Conservation (phyloP, 129 eudicot genomes). For the Centella asiatica region DNA sequence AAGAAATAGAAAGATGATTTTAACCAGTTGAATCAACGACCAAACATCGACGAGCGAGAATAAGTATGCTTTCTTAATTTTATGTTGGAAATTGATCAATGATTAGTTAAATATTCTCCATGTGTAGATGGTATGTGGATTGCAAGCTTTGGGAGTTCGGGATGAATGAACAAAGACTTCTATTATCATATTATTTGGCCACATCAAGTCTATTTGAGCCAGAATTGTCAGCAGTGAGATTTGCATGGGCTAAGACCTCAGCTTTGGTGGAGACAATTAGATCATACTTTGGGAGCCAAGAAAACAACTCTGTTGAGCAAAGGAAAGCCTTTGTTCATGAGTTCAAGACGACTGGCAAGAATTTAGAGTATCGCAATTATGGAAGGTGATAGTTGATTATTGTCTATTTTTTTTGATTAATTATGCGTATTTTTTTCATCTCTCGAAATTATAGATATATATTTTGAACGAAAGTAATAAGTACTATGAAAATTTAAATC, state of each 20-base stretch:
- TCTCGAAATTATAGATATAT: too few relatives aligned
- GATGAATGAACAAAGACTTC: conserved; percentile 25
- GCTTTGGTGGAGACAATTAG: conserved; percentile 35
- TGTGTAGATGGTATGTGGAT: conserved; percentile 51
- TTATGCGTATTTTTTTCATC: too few relatives aligned
- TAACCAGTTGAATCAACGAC: too few relatives aligned
- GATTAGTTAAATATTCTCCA: neutral
- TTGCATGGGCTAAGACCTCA: conserved; percentile 76
- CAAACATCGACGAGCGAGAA: too few relatives aligned
- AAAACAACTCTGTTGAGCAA: conserved; percentile 18
- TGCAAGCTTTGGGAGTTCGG: conserved; percentile 32
- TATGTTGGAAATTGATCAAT: neutral
- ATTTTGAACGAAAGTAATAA: too few relatives aligned
- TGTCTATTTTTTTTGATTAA: too few relatives aligned
- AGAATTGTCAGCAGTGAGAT: conserved; percentile 40
- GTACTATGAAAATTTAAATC: too few relatives aligned
- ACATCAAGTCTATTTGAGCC: conserved; percentile 61
- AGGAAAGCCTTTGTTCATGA: conserved; percentile 37
- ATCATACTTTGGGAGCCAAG: conserved; percentile 19
- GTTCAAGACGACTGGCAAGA: conserved; percentile 21
- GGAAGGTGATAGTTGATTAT: conserved; percentile 13
- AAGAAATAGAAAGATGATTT: too few relatives aligned
- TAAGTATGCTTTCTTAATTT: neutral
- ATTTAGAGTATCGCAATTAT: neutral
- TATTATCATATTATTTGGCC: conserved; percentile 49